Evolutionary conservation across 768 basidiomycete genomes (phyloP).

Genomic region (Boletus insuetus): DNA sequence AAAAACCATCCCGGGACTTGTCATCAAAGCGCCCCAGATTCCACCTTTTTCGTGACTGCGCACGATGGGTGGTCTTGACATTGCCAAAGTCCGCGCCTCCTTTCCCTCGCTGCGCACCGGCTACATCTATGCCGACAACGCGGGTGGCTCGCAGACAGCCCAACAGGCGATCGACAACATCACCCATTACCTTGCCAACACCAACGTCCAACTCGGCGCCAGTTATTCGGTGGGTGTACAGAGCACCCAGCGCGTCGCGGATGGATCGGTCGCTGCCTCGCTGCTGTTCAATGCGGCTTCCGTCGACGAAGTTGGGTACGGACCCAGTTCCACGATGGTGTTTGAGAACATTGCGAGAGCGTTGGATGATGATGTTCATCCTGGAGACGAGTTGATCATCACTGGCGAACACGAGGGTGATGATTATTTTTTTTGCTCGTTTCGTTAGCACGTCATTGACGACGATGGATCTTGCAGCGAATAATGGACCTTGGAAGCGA

Average conservation of each 20-base stretch:
- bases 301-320: conserved; percentile 63
- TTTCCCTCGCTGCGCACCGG: conserved; percentile 62
- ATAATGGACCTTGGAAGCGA: conserved; percentile 74
- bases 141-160: conserved; percentile 68
- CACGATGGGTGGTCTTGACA: conserved; percentile 38
- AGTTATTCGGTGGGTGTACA: conserved; percentile 58
- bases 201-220: conserved; percentile 73
- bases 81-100: conserved; percentile 49
- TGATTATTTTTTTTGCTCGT: background rate
- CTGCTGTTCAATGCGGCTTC: conserved; percentile 65
- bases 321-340: conserved; percentile 64
- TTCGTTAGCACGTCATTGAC: background rate
- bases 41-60: background rate
- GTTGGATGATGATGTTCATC: conserved; percentile 50
- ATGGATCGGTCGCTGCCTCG: conserved; percentile 50
- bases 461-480: conserved; percentile 43
- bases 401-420: conserved; percentile 79
- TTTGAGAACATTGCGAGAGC: conserved; percentile 67
- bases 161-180: conserved; percentile 56
- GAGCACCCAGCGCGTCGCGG: conserved; percentile 49
- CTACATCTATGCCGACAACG: conserved; percentile 73
- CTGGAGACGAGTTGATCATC: conserved; percentile 74
- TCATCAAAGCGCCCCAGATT: background rate
- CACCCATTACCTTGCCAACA: conserved; percentile 64
- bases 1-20: background rate